Evolutionary conservation across 768 basidiomycete species (phyloP).

Genomic region (Hebeloma cylindrosporum): DNA sequence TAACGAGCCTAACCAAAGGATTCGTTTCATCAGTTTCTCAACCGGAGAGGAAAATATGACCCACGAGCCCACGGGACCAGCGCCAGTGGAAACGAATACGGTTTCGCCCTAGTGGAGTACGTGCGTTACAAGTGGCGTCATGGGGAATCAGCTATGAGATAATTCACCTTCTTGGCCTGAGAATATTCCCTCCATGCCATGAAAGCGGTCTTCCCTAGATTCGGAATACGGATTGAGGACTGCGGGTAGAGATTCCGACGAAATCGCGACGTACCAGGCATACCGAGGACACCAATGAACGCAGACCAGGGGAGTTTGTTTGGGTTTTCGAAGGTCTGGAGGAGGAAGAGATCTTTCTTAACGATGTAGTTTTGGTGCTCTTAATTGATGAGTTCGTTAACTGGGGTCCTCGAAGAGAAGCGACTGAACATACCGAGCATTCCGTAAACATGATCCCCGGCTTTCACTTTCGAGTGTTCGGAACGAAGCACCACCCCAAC

Average conservation of each 20-base stretch:
- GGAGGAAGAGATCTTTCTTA: constrained; percentile 16
- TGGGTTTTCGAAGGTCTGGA: constrained; percentile 38
- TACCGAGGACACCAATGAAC: constrained; percentile 52
- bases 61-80: constrained; percentile 61
- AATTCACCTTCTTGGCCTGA: constrained; percentile 38
- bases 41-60: constrained; percentile 19
- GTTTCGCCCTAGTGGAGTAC: constrained; percentile 35
- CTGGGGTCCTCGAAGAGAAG: background rate
- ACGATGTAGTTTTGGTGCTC: constrained; percentile 45
- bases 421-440: constrained; percentile 22
- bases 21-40: background rate
- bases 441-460: constrained; percentile 44
- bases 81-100: constrained; percentile 42
- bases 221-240: background rate
- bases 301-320: constrained; percentile 47
- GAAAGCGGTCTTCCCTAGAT: constrained; percentile 39
- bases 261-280: constrained; percentile 43
- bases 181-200: constrained; percentile 43
- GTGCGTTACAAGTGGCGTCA: background rate
- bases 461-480: constrained; percentile 31
- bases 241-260: background rate
- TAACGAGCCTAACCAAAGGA: constrained; percentile 40
- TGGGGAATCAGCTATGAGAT: background rate
- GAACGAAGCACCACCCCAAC: constrained; percentile 48
- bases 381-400: constrained; percentile 11